These are phyloP conservation scores for Pinus albicaulis DNA, from an alignment of 75 land plant genomes.

Conservation along the genomic window DNA sequence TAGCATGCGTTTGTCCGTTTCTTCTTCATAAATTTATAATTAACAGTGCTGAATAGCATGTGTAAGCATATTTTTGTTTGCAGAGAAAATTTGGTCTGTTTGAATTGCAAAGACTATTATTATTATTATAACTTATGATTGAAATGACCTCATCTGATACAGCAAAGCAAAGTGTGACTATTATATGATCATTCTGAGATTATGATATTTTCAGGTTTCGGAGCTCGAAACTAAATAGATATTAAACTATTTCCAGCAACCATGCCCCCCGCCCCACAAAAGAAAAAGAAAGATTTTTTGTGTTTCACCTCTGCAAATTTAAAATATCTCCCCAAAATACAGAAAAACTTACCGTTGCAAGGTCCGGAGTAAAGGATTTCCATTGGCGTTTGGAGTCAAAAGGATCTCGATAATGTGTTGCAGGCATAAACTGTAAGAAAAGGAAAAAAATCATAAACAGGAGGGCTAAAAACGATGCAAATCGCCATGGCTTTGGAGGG, in stretches of 20 bases:
- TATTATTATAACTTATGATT: no score
- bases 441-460: slow-evolving; percentile 22
- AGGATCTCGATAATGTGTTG: slow-evolving; percentile 55
- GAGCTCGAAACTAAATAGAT: background rate
- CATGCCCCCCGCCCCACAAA: no score
- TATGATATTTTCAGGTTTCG: background rate
- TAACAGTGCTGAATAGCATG: no score
- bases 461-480: slow-evolving; percentile 26
- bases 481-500: slow-evolving; percentile 34
- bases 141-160: no score
- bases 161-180: no score
- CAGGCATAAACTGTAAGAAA: slow-evolving; percentile 43
- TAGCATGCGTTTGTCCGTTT: background rate
- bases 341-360: background rate
- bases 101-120: no score
- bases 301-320: background rate
- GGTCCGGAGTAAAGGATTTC: slow-evolving; percentile 13
- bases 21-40: background rate
- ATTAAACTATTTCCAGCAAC: background rate
- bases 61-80: no score
- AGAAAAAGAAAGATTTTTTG: background rate
- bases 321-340: background rate
- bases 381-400: slow-evolving; percentile 28
- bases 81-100: no score
- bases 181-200: background rate